A percentile compares a stretch with the other conserved stretches of the same genome.
Evolutionary conservation across 1,284 basidiomycete species (phyloP).

Genomic region (Chalciporus sp.): DNA sequence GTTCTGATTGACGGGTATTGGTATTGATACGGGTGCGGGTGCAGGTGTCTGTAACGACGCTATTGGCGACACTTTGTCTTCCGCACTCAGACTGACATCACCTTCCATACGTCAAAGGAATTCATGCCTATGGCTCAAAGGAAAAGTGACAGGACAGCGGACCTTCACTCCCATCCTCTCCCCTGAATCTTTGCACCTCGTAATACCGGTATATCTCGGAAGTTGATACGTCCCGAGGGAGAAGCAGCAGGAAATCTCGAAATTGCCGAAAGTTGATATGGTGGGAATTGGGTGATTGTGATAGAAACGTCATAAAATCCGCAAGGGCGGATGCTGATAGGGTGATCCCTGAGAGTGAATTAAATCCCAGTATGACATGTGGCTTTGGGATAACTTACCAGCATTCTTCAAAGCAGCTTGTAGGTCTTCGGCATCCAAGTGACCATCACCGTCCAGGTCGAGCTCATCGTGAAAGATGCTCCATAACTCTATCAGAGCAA

Average conservation of each 20-base stretch:
- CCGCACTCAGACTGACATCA: conserved; percentile 73
- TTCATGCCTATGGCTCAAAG: conserved; percentile 23
- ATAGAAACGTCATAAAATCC: conserved; percentile 82
- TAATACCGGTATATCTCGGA: conserved; percentile 89
- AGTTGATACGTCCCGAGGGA: conserved; percentile 81
- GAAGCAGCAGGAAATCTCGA: conserved; percentile 84
- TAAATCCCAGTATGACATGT: conserved; percentile 21
- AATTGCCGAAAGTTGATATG: conserved; percentile 86
- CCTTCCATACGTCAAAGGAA: conserved; percentile 47
- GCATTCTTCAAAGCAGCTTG: conserved; percentile 69
- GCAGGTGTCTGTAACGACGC: conserved; percentile 19
- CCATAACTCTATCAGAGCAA: conserved; percentile 73
- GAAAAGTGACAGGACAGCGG: conserved; percentile 29
- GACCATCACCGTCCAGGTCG: conserved; percentile 85
- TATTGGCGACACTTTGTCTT: conserved; percentile 57
- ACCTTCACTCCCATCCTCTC: conserved; percentile 77
- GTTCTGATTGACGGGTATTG: conserved; percentile 43
- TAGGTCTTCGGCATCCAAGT: conserved; percentile 75
- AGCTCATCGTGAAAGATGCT: conserved; percentile 86
- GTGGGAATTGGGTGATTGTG: conserved; percentile 65
- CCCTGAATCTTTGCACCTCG: conserved; percentile 74
- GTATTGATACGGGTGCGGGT: conserved; percentile 17
- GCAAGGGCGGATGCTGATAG: conserved; percentile 66
- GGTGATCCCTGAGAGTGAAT: conserved; percentile 57
- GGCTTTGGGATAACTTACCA: conserved; percentile 49